Evolutionary conservation across 176 grass and related monocot species (phyloP), one percentile per base, ranked within the genome.

Genomic region (Dendrocalamus sinicus): DNA sequence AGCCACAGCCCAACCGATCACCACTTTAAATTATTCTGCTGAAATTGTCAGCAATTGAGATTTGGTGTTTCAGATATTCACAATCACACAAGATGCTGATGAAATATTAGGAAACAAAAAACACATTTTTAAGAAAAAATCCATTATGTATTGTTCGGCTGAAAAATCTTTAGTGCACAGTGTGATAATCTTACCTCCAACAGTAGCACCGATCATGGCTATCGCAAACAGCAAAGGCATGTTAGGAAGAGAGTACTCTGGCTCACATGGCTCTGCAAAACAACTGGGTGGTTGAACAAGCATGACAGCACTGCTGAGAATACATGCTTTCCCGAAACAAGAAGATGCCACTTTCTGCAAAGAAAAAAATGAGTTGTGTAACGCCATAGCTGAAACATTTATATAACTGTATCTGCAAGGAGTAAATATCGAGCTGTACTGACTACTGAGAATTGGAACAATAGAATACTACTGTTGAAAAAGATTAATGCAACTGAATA

Each of bases 191-290:
- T 86, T 94, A 99, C 96, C 94, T 76, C 96, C 97, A 84, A 99
- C 94, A 39, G 97, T 99, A 89, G 97, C 97, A 40, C 97, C 97
- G 5, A 99, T 75, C 92, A 99, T 91, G 68, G 94, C 94, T 80
- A 99, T 99, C 57, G 90, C 90, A 70, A 99, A 99, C 54, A 99
- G 62, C 69, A 99, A 57, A 23, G 94, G 97, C 94, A 99, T 99
- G 87, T 90, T 92, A 71, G 91, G 88, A 68, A 99, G 76, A 60
- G 92, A 99, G 58, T 94, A 92, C 63, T 86, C 90, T 23, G 82
- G 72, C 62, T 96, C 87, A 48, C 94, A 99, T 86, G 84, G 59
- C 83, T 98, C 93, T 80, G 96, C 96, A 67, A 95, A 85, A 82
- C 78, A 92, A 84, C 71, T 64, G 63, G 89, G 87, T 48, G 93